These are phyloP conservation scores for Fusarium penzigii DNA, from an alignment of 2,329 filamentous ascomycete species.

Conservation along the genomic window DNA sequence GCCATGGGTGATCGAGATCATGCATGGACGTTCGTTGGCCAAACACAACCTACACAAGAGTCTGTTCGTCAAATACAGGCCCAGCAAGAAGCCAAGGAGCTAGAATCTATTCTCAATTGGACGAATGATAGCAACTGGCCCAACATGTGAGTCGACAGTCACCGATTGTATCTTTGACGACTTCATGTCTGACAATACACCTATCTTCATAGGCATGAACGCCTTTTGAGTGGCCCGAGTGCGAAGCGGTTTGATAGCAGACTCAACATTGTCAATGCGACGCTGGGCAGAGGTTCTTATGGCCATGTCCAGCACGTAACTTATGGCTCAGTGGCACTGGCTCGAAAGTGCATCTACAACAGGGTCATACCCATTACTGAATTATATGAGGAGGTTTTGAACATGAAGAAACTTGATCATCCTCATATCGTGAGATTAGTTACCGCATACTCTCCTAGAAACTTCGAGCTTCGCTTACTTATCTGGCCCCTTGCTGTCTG, in stretches of 20 bases:
- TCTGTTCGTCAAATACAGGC: slow-evolving; percentile 27
- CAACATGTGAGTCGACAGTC: slow-evolving; percentile 30
- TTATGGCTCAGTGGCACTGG: slow-evolving; percentile 43
- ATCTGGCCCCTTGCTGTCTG: slow-evolving; percentile 51
- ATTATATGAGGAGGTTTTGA: slow-evolving; percentile 46
- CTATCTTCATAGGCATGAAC: slow-evolving; percentile 28
- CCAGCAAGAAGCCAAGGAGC: slow-evolving; percentile 34
- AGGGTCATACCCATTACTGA: slow-evolving; percentile 40
- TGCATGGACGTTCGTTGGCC: slow-evolving; percentile 37
- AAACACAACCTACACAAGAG: slow-evolving; percentile 20
- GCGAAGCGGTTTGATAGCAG: slow-evolving; percentile 37
- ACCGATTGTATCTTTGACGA: neutral
- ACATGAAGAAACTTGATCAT: slow-evolving; percentile 50
- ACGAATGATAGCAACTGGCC: slow-evolving; percentile 37
- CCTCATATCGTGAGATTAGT: slow-evolving; percentile 50
- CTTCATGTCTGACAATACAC: slow-evolving; percentile 5
- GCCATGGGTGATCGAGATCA: slow-evolving; percentile 32
- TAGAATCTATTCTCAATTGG: slow-evolving; percentile 34
- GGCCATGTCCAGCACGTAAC: slow-evolving; percentile 47
- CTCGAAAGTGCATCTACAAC: slow-evolving; percentile 44
- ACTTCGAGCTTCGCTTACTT: slow-evolving; percentile 45
- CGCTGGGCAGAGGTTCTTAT: slow-evolving; percentile 44
- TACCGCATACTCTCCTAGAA: slow-evolving; percentile 45
- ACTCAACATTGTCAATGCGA: slow-evolving; percentile 28
- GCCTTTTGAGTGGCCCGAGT: slow-evolving; percentile 32